Conservation (phyloP, 768 basidiomycete genomes). For the Albatrellus ellisii region DNA sequence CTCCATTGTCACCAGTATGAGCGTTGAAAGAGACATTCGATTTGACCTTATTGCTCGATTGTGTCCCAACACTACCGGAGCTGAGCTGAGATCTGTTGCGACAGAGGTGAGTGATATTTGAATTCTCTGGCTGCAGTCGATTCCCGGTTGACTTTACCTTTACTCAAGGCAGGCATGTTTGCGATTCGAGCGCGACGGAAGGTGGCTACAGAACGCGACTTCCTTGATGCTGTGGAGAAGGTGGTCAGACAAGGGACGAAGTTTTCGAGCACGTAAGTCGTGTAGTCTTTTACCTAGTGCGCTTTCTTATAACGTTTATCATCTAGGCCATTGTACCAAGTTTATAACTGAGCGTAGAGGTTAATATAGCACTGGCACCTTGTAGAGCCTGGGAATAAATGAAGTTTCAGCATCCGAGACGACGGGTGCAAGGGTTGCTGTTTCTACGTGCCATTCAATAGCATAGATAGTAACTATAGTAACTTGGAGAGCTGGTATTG, state of each 20-base stretch:
- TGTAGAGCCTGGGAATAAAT: too few species aligned
- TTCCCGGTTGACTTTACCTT: conserved; percentile 2
- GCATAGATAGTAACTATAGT: too few species aligned
- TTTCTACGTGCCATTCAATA: too few species aligned
- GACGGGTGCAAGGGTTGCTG: too few species aligned
- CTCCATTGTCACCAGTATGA: conserved; percentile 64
- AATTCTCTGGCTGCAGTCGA: background rate
- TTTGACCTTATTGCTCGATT: conserved; percentile 94
- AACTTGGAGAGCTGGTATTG: too few species aligned
- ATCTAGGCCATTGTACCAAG: conserved; percentile 74
- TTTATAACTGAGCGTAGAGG: conserved; percentile 60
- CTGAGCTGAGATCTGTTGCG: conserved; percentile 93
- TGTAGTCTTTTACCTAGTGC: background rate
- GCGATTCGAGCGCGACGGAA: conserved; percentile 94
- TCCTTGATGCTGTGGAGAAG: conserved; percentile 96
- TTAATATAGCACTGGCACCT: too few species aligned
- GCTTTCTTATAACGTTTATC: conserved; percentile 4
- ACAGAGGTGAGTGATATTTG: conserved; percentile 58
- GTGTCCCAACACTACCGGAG: conserved; percentile 97
- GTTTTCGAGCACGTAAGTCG: conserved; percentile 88
- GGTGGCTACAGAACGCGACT: conserved; percentile 94
- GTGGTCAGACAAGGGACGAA: conserved; percentile 96
- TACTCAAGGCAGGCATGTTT: conserved; percentile 89
- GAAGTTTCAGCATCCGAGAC: too few species aligned
- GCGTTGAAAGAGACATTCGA: conserved; percentile 91